These are phyloP conservation scores for Suillus discolor DNA, from an alignment of 768 basidiomycete species.

Conservation along the genomic window DNA sequence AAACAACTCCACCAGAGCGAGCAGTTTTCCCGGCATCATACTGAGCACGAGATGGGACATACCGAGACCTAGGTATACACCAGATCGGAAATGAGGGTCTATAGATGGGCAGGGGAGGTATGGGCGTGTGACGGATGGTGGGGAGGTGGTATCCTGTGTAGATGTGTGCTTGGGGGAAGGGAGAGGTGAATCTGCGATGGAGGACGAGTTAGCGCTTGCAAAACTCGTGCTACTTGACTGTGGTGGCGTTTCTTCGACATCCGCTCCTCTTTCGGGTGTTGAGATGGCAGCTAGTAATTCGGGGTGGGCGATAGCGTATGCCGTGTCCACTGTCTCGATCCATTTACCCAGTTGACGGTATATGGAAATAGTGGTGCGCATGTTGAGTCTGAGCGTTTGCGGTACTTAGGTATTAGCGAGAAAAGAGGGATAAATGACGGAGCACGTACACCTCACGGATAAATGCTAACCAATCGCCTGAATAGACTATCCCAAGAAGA, in stretches of 20 bases:
- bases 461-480: conserved; percentile 91
- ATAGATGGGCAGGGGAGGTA: conserved; percentile 62
- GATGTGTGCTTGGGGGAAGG: neutral
- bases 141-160: no score
- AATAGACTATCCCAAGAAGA: conserved; percentile 90
- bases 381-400: conserved; percentile 65
- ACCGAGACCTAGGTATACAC: conserved; percentile 91
- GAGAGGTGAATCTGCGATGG: conserved; percentile 8
- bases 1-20: conserved; percentile 84
- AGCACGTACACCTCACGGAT: conserved; percentile 84
- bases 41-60: conserved; percentile 80
- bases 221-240: neutral
- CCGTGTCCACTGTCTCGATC: conserved; percentile 72
- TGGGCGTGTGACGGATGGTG: neutral
- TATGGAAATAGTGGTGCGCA: conserved; percentile 83
- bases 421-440: conserved; percentile 7
- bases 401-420: neutral
- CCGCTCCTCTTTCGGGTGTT: neutral
- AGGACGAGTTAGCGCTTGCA: neutral
- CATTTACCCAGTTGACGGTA: conserved; percentile 82
- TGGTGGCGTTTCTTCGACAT: neutral
- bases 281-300: conserved; percentile 7
- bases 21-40: conserved; percentile 80
- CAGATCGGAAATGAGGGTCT: conserved; percentile 88
- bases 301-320: conserved; percentile 36